Evolutionary conservation across 1,284 basidiomycete species (phyloP).

Genomic region (Phellopilus nigrolimitatus): DNA sequence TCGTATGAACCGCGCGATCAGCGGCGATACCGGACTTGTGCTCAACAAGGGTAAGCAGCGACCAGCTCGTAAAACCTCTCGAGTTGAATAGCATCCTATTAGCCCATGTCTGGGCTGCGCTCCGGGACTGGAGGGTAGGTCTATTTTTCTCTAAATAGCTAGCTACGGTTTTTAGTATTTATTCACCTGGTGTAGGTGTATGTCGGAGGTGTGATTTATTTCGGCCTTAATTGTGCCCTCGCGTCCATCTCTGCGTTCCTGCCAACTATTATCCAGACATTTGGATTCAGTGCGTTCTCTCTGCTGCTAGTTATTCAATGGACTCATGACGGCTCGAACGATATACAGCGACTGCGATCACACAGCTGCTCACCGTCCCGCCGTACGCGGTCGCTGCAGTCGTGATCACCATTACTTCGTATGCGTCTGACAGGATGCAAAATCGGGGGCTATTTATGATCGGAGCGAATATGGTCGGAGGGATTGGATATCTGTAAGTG

Average conservation of each 20-base stretch:
- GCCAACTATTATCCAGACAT: slow-evolving; percentile 76
- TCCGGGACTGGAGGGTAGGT: slow-evolving; percentile 68
- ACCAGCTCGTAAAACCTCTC: no score
- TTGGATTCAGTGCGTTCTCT: slow-evolving; percentile 48
- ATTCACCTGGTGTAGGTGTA: slow-evolving; percentile 62
- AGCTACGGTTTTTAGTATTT: neutral
- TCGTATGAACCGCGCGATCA: slow-evolving; percentile 67
- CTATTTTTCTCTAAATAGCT: neutral
- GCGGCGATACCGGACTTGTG: slow-evolving; percentile 61
- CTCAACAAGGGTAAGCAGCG: slow-evolving; percentile 63
- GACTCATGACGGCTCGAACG: slow-evolving; percentile 3
- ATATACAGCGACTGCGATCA: slow-evolving; percentile 41
- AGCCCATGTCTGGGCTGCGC: slow-evolving; percentile 61
- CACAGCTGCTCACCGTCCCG: slow-evolving; percentile 74
- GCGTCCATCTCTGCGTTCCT: slow-evolving; percentile 80
- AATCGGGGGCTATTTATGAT: slow-evolving; percentile 61
- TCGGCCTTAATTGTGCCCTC: slow-evolving; percentile 74
- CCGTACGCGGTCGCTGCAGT: slow-evolving; percentile 74
- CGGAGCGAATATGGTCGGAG: slow-evolving; percentile 44
- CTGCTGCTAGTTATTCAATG: neutral
- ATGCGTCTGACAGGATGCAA: slow-evolving; percentile 68
- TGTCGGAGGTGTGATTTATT: slow-evolving; percentile 62
- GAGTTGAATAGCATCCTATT: slow-evolving; percentile 1
- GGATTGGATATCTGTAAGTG: slow-evolving; percentile 62
- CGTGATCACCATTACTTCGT: slow-evolving; percentile 60